Evolutionary conservation across 1,139 yeast species (phyloP).

Genomic region (Hyphopichia burtonii): DNA sequence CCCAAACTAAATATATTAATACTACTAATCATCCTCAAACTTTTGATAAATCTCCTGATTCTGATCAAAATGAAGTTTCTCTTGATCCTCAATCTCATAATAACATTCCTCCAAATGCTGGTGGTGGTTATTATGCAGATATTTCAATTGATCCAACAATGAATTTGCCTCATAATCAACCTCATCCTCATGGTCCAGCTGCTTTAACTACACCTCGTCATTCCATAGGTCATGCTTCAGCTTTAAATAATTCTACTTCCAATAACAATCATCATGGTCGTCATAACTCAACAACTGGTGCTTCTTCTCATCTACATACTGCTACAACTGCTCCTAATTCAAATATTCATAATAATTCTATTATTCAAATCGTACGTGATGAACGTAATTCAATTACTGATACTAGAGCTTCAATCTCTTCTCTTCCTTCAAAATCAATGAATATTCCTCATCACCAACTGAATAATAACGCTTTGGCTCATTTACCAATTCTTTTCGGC

Average conservation of each 20-base stretch:
- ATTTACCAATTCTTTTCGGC: conserved; percentile 46
- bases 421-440: conserved; percentile 49
- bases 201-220: conserved; percentile 34
- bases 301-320: neutral
- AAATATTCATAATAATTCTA: conserved; percentile 36
- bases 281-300: conserved; percentile 7
- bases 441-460: conserved; percentile 50
- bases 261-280: conserved; percentile 2
- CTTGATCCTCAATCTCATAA: conserved; percentile 38
- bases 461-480: conserved; percentile 40
- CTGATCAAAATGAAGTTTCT: conserved; percentile 19
- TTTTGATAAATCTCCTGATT: conserved; percentile 30
- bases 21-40: conserved; percentile 13
- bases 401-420: conserved; percentile 41
- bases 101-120: conserved; percentile 26
- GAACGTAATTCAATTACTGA: conserved; percentile 37
- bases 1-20: conserved; percentile 1
- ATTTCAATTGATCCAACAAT: conserved; percentile 48
- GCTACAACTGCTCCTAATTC: conserved; percentile 6
- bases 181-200: conserved; percentile 32
- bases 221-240: conserved; percentile 22
- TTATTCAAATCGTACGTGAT: conserved; percentile 43
- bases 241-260: conserved; percentile 1
- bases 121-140: conserved; percentile 51
- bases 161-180: conserved; percentile 47